phyloP scores from a whole-genome alignment of 495 filamentous ascomycete genomes.

The Cairneyella variabilis region DNA sequence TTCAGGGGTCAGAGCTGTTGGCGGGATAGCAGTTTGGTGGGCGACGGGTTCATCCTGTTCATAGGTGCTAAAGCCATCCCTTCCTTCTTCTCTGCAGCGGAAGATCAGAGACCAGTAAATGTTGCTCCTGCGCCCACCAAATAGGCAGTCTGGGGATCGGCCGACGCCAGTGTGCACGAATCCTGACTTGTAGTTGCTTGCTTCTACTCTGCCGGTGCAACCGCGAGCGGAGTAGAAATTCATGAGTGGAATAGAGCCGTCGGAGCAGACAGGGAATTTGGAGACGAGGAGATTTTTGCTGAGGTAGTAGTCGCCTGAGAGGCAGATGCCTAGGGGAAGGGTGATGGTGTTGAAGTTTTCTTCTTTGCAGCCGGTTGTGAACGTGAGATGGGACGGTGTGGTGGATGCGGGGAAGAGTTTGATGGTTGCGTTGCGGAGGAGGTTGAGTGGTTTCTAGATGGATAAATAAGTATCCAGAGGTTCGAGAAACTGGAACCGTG shows the following conservation, averaged over 20 bases:
- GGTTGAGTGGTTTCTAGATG: no score
- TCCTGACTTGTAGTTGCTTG: not conserved
- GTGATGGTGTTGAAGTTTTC: not conserved
- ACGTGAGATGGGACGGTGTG: not conserved
- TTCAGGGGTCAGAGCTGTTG: not conserved
- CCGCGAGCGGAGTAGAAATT: not conserved
- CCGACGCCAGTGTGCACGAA: not conserved
- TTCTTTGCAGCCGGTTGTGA: not conserved
- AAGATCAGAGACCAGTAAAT: conserved; percentile 2
- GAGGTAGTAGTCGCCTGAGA: not conserved
- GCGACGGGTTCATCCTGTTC: not conserved
- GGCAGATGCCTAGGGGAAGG: not conserved
- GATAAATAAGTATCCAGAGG: no score
- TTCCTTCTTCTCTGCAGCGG: not conserved
- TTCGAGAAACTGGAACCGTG: no score
- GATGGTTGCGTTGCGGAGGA: no score
- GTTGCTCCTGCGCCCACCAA: no score
- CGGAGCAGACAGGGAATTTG: not conserved
- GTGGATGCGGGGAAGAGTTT: not conserved
- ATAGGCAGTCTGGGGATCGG: not conserved
- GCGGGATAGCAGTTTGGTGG: not conserved
- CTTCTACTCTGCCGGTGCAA: not conserved
- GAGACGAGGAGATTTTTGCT: not conserved
- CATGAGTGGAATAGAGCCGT: not conserved
- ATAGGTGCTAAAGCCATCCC: not conserved